phyloP scores from a whole-genome alignment of 1,284 basidiomycete species.

The Heliocybe sulcata region DNA sequence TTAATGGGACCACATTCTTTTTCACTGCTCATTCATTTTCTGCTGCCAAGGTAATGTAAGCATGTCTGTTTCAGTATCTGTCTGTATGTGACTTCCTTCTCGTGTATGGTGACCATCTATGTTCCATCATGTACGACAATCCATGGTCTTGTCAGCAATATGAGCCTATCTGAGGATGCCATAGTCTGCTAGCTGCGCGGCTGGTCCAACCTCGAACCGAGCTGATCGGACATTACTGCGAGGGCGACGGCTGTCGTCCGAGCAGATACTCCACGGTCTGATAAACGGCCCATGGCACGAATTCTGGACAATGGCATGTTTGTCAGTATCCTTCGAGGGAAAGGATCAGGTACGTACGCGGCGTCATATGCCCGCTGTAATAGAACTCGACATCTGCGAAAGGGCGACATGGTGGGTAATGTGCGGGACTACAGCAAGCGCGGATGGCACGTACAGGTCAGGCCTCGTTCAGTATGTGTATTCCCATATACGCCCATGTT shows the following conservation, averaged over 20 bases:
- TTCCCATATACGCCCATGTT: conserved; percentile 28
- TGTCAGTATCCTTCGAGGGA: background rate
- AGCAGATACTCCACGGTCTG: conserved; percentile 41
- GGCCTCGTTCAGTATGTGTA: conserved; percentile 26
- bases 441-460: conserved; percentile 22
- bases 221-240: conserved; percentile 24
- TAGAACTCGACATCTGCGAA: conserved; percentile 52
- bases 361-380: conserved; percentile 54
- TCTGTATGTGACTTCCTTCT: no score
- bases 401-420: no score
- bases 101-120: no score
- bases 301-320: conserved; percentile 27
- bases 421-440: background rate
- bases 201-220: no score
- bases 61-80: no score
- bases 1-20: no score
- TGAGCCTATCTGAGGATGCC: no score
- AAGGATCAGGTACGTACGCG: conserved; percentile 28
- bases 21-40: no score
- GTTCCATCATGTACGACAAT: no score
- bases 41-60: no score
- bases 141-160: no score
- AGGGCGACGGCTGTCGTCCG: conserved; percentile 41
- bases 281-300: conserved; percentile 51
- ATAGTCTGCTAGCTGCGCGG: no score